A percentile compares a stretch with the other conserved stretches of the same genome.
Conservation (phyloP, 768 basidiomycete genomes). For the Auriscalpium microsporum region DNA sequence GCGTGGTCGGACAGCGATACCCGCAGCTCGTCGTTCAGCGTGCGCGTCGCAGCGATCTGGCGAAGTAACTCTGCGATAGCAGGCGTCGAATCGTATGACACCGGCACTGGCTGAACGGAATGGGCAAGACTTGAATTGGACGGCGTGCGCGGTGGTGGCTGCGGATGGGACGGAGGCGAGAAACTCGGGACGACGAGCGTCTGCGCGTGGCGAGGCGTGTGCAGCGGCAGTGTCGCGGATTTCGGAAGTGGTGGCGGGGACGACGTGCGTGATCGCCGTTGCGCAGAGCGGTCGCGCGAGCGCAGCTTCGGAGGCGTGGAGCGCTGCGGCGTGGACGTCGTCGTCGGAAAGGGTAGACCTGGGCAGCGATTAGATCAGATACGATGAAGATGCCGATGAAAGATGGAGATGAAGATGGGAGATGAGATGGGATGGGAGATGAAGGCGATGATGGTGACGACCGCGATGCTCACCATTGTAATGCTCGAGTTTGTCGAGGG, state of each 20-base stretch:
- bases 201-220: conserved; percentile 39
- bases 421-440: background rate
- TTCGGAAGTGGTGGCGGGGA: conserved; percentile 81
- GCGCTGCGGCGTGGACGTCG: conserved; percentile 14
- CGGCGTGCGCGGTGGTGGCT: conserved; percentile 4
- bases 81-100: conserved; percentile 50
- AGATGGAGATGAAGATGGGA: too few relatives aligned
- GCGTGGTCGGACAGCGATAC: conserved; percentile 50
- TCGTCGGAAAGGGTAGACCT: conserved; percentile 17
- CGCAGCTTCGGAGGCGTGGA: conserved; percentile 49
- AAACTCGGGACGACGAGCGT: conserved; percentile 16
- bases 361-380: background rate
- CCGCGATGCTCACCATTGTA: conserved; percentile 50
- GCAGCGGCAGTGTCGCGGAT: conserved; percentile 70
- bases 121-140: conserved; percentile 8
- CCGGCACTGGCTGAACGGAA: conserved; percentile 18
- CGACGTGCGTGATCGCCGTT: conserved; percentile 39
- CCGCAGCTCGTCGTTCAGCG: conserved; percentile 59
- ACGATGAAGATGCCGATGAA: too few relatives aligned
- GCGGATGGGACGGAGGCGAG: conserved; percentile 11
- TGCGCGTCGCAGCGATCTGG: conserved; percentile 58
- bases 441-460: conserved; percentile 11
- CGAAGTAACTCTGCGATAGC: conserved; percentile 66
- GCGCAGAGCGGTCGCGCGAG: conserved; percentile 26
- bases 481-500: conserved; percentile 59